Base-by-base conservation (phyloP, 176 grass and related monocot species). In the Oryza officinalis region DNA sequence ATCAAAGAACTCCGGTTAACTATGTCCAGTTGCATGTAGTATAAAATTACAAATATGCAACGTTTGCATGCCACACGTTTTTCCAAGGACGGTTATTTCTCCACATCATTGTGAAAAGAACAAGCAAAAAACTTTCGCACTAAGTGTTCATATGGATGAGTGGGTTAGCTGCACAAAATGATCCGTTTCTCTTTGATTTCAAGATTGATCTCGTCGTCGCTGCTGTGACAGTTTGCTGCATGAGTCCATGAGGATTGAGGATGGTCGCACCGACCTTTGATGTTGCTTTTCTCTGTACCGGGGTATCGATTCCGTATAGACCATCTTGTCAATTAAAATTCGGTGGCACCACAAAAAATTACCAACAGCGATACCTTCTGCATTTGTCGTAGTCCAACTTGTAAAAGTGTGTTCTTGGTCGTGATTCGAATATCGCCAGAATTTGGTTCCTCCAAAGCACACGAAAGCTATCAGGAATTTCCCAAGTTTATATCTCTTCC, bases 271-370 rank as follows among this genome's bases (percentile, higher is more conserved):
- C 76, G 38, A 17, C 14, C 35, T 69, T 18, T 54, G 49, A 5
- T 54, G 18, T 8, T 9, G 32, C 30, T 13, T 4, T 52, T 54
- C 26, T 25, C 44, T 46, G 44, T 4, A 54, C 49, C 5, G 18
- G 30, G 23, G 80, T 44, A 82, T 72, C 28, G 43, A 68, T 80
- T 80, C 77, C 20, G 27, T 65, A 8, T 82, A 69, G 50, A 72
- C 33, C 38, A 63, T 61, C 68, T 14, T 26, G 35, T 72, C 50
- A 61, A 72, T 63, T 30, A 54, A 47, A 47, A 54, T 54, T 54
- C 50, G 35, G 25, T 69, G 45, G 28, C 45, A 17, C 78, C 17
- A 40, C 32, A 6, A 22, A 54, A 54, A 54, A 61, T 18, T 26
- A 33, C 0, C 32, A 71, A 14, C 33, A 30, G 27, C 13, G 8